These are phyloP conservation scores for Globisporangium emineosum DNA, from an alignment of 352 stramenopile genomes.

Conservation along the genomic window DNA sequence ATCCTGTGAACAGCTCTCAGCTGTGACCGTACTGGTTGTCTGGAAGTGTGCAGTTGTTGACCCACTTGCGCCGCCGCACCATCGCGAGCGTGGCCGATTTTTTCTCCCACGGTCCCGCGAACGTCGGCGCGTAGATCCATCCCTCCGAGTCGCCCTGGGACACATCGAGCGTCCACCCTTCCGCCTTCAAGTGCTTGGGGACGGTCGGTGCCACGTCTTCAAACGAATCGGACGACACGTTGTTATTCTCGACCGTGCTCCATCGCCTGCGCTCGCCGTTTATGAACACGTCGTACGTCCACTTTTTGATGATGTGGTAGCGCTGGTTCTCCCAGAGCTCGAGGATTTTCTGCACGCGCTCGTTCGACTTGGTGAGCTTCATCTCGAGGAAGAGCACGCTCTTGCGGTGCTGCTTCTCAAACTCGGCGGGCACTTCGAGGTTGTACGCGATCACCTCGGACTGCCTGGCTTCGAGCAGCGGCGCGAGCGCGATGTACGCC, in stretches of 20 bases:
- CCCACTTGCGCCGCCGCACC: constrained; percentile 79
- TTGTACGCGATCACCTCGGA: constrained; percentile 51
- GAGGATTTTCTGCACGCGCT: constrained; percentile 60
- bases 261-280: constrained; percentile 65
- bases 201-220: constrained; percentile 64
- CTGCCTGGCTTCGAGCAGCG: constrained; percentile 42
- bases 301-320: constrained; percentile 76
- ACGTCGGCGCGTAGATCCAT: constrained; percentile 80
- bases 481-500: constrained; percentile 43
- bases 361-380: constrained; percentile 39
- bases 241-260: constrained; percentile 62
- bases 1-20: neutral
- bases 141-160: constrained; percentile 76
- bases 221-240: constrained; percentile 58
- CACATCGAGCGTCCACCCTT: constrained; percentile 79
- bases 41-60: constrained; percentile 55
- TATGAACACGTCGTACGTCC: constrained; percentile 61
- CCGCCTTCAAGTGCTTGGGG: constrained; percentile 43
- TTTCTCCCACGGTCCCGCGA: constrained; percentile 78
- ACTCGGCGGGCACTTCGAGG: constrained; percentile 52
- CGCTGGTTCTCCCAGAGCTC: constrained; percentile 86
- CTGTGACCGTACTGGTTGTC: constrained; percentile 13
- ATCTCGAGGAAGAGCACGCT: constrained; percentile 61
- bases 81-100: constrained; percentile 64
- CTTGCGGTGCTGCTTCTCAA: constrained; percentile 59